Base-by-base conservation (phyloP, 768 basidiomycete genomes). In the Trametes punicea region DNA sequence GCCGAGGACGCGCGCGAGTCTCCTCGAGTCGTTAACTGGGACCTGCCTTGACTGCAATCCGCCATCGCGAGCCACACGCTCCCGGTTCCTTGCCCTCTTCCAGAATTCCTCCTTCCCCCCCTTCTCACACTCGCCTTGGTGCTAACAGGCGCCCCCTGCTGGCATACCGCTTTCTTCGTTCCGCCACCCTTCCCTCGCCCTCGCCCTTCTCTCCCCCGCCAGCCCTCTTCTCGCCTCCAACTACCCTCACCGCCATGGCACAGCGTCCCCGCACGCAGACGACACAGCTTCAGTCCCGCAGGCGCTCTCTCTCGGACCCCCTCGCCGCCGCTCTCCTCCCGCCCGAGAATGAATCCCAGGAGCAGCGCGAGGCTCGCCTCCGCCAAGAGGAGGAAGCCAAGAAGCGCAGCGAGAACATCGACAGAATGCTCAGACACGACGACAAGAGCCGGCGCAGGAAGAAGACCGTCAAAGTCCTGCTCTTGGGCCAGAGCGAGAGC, bases 401-500 rank as follows among this genome's bases (percentile, higher is more conserved):
- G 70, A 82, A 80, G 61, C 75, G 85, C 65, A 87, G 84, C 73
- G 85, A 92, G 64, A 74, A 75, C 20, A 93, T 93, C 64, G 90
- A 93, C 71, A 84, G 87, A 59, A 83, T 85, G 81, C 75, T 93
- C 66, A 79, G 81, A 55, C 90, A 92, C 64, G 72, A 78, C 55
- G 78, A 76, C 51, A 83, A 87, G 60, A 74, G 71, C 64, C 84
- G 79, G 72, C 84, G 79, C 69, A 68, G 71, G 34, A 82, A 78
- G 60, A 76, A 82, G 61, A 82, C 84, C 65, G 81, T 92, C 70
- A 86, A 85, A 67, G 81, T 93, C 49, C 75, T 93, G 51, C 77
- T 93, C 58, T 82, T 93, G 38, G 90, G 90, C 48, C 90, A 93
- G 78, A 91, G 90, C 59, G 90, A 92, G 77, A 90, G 88, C 65